Evolutionary conservation across 176 grass and related monocot genomes (phyloP), one percentile per base, ranked within the genome.

Genomic region (Guadua angustifolia): DNA sequence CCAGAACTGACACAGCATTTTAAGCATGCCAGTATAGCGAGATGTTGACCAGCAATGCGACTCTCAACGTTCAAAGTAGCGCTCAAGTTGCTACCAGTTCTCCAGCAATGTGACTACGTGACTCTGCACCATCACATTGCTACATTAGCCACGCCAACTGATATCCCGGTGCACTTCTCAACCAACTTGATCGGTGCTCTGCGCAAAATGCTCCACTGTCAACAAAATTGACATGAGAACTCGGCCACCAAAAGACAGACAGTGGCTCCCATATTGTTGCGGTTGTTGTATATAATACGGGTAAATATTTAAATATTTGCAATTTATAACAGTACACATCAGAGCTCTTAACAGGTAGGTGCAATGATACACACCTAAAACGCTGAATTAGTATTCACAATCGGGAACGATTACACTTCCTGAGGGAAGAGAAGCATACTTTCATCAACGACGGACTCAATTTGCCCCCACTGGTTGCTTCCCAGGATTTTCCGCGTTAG

Each of bases 401-500:
- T 19, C 4, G 55, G 55, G 8, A 55, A 57, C 19, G 21, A n/a
- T n/a, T n/a, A n/a, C 55, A 57, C 55, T 57, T 57, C 7, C 19
- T 57, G 55, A n/a, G 53, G 53, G 55, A 9, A 56, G 55, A 57
- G 55, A 9, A 57, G 19, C 55, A n/a, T 57, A n/a, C 55, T n/a
- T n/a, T 57, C 7, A 57, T 57, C 19, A n/a, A 57, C 53, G 53
- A 56, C 53, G n/a, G 19, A 2, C 19, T 84, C 51, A 92, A 56
- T 40, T 73, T 74, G 77, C 73, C 71, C 63, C 55, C 46, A 22
- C 32, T 71, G 63, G 21, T 74, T 83, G 33, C 72, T 88, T 89
- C 66, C 63, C 88, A 1, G 36, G 75, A 18, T 70, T 82, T 79
- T 60, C 88, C 82, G 83, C 81, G 33, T 85, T 66, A 51, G 71